Conservation (phyloP, 768 basidiomycete species). For the Crassisporium funariophilum region DNA sequence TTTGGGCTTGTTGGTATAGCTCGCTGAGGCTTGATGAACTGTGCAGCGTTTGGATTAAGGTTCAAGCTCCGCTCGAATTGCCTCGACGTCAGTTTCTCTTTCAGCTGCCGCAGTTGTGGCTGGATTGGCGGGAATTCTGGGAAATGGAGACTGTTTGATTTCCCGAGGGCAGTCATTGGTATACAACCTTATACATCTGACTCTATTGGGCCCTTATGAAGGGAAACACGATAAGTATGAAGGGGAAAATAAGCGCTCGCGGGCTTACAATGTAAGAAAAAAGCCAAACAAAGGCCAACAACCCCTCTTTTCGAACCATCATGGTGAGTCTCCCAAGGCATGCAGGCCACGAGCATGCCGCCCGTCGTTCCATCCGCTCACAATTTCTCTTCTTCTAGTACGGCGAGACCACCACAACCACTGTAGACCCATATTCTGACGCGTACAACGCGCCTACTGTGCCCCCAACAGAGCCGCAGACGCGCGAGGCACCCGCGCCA, state of each 20-base stretch:
- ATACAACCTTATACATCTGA: too few relatives aligned
- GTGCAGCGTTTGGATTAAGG: constrained; percentile 51
- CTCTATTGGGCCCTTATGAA: too few relatives aligned
- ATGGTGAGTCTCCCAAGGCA: constrained; percentile 56
- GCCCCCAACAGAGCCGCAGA: constrained; percentile 48
- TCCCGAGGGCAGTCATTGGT: too few relatives aligned
- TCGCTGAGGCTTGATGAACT: constrained; percentile 65
- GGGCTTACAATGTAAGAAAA: constrained; percentile 19
- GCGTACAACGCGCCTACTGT: constrained; percentile 71
- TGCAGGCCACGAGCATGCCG: constrained; percentile 8
- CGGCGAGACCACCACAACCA: constrained; percentile 56
- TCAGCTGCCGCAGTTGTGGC: background rate
- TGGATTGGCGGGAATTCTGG: background rate
- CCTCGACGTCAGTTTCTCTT: constrained; percentile 2
- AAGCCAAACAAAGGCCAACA: constrained; percentile 47
- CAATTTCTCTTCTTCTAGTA: constrained; percentile 47
- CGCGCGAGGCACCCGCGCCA: constrained; percentile 54
- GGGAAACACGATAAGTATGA: background rate
- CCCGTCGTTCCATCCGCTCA: constrained; percentile 13
- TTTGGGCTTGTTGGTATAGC: constrained; percentile 44
- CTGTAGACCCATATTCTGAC: constrained; percentile 82
- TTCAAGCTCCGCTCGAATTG: constrained; percentile 46
- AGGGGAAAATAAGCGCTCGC: constrained; percentile 12
- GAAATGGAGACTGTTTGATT: background rate
- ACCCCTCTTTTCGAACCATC: constrained; percentile 57